A percentile compares a stretch with the other conserved stretches of the same genome.
Evolutionary conservation across 768 basidiomycete species (phyloP).

Genomic region (Rhizopogon vulgaris): DNA sequence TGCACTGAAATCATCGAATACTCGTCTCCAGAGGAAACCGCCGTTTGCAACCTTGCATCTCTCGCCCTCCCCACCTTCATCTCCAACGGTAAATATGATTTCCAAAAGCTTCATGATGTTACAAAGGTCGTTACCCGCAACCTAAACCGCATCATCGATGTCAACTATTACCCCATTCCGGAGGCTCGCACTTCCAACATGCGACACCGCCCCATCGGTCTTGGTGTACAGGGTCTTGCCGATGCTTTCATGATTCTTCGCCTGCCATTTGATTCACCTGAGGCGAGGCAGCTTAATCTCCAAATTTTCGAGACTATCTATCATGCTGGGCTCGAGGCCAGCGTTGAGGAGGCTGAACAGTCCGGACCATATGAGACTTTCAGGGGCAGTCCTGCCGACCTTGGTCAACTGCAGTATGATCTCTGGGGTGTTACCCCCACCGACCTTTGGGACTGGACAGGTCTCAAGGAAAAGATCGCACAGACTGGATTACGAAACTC

Average conservation of each 20-base stretch:
- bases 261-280: conserved; percentile 89
- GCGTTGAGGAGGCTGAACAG: conserved; percentile 73
- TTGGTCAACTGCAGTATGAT: conserved; percentile 90
- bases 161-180: conserved; percentile 92
- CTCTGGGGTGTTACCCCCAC: conserved; percentile 91
- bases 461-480: conserved; percentile 81
- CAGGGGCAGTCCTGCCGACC: conserved; percentile 83
- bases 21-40: conserved; percentile 93
- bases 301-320: conserved; percentile 99
- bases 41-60: conserved; percentile 98
- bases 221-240: conserved; percentile 97
- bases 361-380: conserved; percentile 87
- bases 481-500: conserved; percentile 84
- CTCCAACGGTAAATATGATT: conserved; percentile 78
- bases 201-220: conserved; percentile 95
- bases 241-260: conserved; percentile 97
- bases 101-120: conserved; percentile 91
- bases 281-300: conserved; percentile 82
- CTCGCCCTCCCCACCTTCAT: conserved; percentile 93
- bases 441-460: conserved; percentile 90
- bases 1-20: conserved; percentile 99
- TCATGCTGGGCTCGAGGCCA: conserved; percentile 88
- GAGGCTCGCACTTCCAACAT: conserved; percentile 92
- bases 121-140: conserved; percentile 90
- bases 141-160: conserved; percentile 89